A percentile compares a stretch with the other conserved stretches of the same genome.
Conservation (phyloP, 371 early-diverging fungal species). For the Apophysomyces sp. region DNA sequence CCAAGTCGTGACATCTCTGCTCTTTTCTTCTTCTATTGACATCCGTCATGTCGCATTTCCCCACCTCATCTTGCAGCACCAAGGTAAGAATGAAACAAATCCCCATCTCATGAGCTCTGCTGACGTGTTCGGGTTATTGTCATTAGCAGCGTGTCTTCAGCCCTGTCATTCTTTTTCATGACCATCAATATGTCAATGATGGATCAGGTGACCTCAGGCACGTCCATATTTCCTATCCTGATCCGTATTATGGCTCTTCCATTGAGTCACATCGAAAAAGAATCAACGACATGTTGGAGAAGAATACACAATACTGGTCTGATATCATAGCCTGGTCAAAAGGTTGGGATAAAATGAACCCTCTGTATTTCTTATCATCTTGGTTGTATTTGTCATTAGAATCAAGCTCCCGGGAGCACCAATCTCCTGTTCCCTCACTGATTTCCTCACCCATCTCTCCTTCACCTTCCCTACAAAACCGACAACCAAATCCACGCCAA, state of each 20-base stretch:
- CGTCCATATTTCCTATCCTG: conserved; percentile 31
- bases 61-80: background rate
- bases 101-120: background rate
- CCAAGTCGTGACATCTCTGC: too few relatives aligned
- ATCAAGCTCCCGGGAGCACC: conserved; percentile 24
- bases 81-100: background rate
- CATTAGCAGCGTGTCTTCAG: conserved; percentile 27
- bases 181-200: conserved; percentile 32
- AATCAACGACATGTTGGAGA: conserved; percentile 33
- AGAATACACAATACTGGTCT: conserved; percentile 33
- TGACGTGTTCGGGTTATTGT: background rate
- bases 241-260: conserved; percentile 23
- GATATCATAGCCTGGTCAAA: conserved; percentile 26
- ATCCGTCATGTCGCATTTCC: background rate
- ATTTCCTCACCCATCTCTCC: conserved; percentile 31
- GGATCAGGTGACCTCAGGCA: conserved; percentile 34
- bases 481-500: background rate
- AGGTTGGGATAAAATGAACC: conserved; percentile 14
- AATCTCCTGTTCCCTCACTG: conserved; percentile 34
- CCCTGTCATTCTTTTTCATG: conserved; percentile 41
- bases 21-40: background rate
- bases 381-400: background rate
- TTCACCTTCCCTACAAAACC: conserved; percentile 4
- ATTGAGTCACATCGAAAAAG: conserved; percentile 26
- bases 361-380: background rate